Evolutionary conservation across 2,329 filamentous ascomycete species (phyloP).

Genomic region (Aspergillus glaucus): DNA sequence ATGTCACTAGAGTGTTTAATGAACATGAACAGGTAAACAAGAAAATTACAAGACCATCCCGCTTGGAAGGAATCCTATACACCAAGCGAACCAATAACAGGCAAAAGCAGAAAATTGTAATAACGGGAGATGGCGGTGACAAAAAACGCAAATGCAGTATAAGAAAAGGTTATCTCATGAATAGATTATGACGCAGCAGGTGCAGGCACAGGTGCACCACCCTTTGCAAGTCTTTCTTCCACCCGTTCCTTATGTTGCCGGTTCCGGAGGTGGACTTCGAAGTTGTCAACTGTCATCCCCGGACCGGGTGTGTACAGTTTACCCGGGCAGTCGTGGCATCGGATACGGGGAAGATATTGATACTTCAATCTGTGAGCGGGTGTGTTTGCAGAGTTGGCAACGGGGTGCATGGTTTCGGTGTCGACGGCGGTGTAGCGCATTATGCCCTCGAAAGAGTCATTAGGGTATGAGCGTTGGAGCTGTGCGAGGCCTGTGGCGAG

Average conservation of each 20-base stretch:
- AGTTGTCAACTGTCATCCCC: constrained; percentile 77
- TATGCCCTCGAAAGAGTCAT: constrained; percentile 77
- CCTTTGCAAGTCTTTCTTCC: constrained; percentile 42
- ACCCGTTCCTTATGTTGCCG: constrained; percentile 70
- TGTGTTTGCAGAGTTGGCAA: constrained; percentile 48
- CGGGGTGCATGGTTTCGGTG: constrained; percentile 59
- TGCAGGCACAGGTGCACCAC: constrained; percentile 4
- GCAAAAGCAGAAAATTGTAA: constrained; percentile 2
- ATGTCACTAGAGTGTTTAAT: constrained; percentile 8
- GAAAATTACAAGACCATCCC: constrained; percentile 1
- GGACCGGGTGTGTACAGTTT: constrained; percentile 91
- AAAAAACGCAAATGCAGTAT: background rate
- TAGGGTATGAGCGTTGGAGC: constrained; percentile 64
- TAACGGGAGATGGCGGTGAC: background rate
- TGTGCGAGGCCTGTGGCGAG: constrained; percentile 66
- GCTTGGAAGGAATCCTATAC: constrained; percentile 15
- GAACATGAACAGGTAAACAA: constrained; percentile 1
- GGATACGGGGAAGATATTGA: constrained; percentile 81
- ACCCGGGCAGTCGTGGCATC: constrained; percentile 85
- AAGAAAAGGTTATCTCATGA: background rate
- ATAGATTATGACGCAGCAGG: constrained; percentile 1
- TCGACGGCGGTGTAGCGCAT: constrained; percentile 89
- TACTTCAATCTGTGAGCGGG: constrained; percentile 61
- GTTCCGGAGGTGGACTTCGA: constrained; percentile 88
- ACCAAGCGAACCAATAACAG: constrained; percentile 5